Evolutionary conservation across 1,139 yeast species (phyloP).

Genomic region (Yamadazyma dushanensis): DNA sequence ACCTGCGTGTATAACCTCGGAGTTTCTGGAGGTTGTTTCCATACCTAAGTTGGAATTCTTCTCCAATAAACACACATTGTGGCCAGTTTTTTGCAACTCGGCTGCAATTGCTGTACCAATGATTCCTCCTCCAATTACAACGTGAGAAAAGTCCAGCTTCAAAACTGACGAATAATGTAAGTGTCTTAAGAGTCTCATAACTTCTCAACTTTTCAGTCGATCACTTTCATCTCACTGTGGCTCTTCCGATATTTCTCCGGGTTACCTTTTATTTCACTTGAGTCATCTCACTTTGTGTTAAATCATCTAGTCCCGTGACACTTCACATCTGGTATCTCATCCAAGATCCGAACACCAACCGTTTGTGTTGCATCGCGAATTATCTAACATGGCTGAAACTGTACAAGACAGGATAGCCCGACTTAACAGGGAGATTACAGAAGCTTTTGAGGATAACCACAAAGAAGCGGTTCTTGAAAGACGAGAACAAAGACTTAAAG

Average conservation of each 20-base stretch:
- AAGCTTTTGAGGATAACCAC: conserved; percentile 14
- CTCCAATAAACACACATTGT: conserved; percentile 65
- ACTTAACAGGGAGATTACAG: conserved; percentile 10
- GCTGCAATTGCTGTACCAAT: conserved; percentile 85
- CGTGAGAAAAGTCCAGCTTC: conserved; percentile 66
- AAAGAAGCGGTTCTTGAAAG: conserved; percentile 9
- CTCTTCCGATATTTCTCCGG: no score
- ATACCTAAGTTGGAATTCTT: conserved; percentile 64
- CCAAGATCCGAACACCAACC: no score
- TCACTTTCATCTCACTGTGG: no score
- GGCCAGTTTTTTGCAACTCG: conserved; percentile 48
- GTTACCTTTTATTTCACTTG: no score
- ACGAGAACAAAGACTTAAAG: conserved; percentile 8
- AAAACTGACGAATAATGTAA: conserved; percentile 7
- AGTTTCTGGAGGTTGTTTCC: conserved; percentile 84
- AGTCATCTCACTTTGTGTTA: no score
- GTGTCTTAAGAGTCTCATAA: conserved; percentile 1
- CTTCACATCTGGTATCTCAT: no score
- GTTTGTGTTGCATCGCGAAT: no score
- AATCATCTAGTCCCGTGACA: no score
- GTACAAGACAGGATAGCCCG: conserved; percentile 9
- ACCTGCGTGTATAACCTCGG: conserved; percentile 94
- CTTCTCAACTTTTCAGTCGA: no score
- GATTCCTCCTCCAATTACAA: conserved; percentile 84
- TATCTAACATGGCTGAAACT: no score